Evolutionary conservation across 2,329 filamentous ascomycete genomes (phyloP).

Genomic region (Xylaria sp.): DNA sequence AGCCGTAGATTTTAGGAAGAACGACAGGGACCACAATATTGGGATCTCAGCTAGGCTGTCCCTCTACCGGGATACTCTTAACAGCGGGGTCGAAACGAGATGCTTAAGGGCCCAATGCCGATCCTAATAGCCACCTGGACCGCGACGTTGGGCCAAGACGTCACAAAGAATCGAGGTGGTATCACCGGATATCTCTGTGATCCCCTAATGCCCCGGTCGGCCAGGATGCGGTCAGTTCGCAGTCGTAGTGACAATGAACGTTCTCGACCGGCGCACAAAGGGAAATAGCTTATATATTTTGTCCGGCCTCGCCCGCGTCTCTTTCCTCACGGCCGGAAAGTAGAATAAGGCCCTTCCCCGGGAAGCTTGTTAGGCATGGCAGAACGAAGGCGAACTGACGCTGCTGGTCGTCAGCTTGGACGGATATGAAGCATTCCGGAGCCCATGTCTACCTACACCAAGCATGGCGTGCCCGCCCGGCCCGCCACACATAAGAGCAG

Average conservation of each 20-base stretch:
- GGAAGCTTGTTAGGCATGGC: too few relatives aligned
- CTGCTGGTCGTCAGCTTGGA: neutral
- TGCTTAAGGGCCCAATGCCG: slow-evolving; percentile 27
- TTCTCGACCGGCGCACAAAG: neutral
- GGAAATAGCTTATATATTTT: too few relatives aligned
- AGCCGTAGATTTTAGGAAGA: slow-evolving; percentile 14
- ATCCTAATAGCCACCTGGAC: slow-evolving; percentile 27
- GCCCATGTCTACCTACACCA: neutral
- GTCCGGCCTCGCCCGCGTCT: too few relatives aligned
- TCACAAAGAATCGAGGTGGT: slow-evolving; percentile 16
- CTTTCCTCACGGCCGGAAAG: too few relatives aligned
- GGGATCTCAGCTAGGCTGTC: slow-evolving; percentile 2
- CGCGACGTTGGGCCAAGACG: neutral
- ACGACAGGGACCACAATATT: slow-evolving; percentile 24
- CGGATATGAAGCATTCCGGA: neutral
- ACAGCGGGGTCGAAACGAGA: slow-evolving; percentile 29
- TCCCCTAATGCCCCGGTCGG: slow-evolving; percentile 12
- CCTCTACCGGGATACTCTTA: slow-evolving; percentile 18
- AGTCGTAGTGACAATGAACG: slow-evolving; percentile 6
- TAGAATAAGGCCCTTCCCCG: too few relatives aligned
- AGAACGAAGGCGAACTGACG: neutral
- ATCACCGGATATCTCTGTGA: slow-evolving; percentile 16
- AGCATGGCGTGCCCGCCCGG: too few relatives aligned
- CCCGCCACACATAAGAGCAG: too few relatives aligned
- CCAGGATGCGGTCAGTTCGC: slow-evolving; percentile 10